A percentile compares a stretch with the other conserved stretches of the same genome.
These are phyloP conservation scores for Fusarium miscanthi DNA, from an alignment of 2,329 filamentous ascomycete genomes.

Conservation along the genomic window DNA sequence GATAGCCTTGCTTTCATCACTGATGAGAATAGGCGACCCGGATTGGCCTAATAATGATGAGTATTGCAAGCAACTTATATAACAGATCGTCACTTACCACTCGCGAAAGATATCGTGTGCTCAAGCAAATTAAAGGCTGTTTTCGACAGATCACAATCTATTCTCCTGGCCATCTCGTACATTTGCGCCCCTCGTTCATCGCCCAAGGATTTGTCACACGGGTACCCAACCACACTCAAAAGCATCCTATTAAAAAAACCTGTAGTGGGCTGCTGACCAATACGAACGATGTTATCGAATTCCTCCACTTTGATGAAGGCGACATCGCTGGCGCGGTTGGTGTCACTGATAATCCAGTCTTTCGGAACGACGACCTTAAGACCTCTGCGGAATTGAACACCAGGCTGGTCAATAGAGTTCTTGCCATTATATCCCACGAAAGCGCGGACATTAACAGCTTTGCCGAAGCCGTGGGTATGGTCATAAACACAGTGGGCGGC, in stretches of 20 bases:
- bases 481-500: neutral
- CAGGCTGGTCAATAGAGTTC: neutral
- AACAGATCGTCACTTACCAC: neutral
- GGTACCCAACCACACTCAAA: neutral
- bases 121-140: neutral
- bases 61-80: too few species aligned
- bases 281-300: neutral
- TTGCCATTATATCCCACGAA: neutral
- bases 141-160: neutral
- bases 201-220: neutral
- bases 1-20: neutral
- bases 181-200: neutral
- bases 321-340: neutral
- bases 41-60: neutral
- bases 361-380: neutral
- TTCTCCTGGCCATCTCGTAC: neutral
- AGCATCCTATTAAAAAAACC: rapidly evolving
- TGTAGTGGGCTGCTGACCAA: neutral
- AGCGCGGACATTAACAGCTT: neutral
- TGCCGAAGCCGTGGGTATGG: neutral
- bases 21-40: neutral
- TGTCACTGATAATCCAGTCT: neutral
- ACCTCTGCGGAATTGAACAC: neutral
- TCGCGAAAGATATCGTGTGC: neutral
- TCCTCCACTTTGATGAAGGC: neutral